Conservation (phyloP, 768 basidiomycete genomes). For the Megacollybia marginata region DNA sequence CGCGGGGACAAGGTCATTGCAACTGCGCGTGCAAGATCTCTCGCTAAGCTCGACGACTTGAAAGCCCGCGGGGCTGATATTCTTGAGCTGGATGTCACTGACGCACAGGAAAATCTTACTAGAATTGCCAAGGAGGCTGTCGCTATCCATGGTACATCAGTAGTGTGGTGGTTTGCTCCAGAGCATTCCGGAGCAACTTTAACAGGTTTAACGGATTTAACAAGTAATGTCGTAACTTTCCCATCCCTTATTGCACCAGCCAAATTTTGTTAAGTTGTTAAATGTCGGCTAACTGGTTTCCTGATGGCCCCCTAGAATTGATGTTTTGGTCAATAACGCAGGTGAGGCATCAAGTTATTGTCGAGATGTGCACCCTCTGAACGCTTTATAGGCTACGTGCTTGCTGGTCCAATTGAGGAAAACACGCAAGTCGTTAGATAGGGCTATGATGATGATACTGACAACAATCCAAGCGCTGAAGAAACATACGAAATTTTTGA, state of each 20-base stretch:
- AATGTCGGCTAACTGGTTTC: no score
- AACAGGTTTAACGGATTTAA: no score
- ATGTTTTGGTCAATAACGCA: constrained; percentile 19
- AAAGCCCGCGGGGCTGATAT: constrained; percentile 14
- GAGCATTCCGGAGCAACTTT: no score
- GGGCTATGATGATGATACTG: no score
- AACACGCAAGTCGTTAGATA: constrained; percentile 1
- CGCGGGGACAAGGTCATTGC: constrained; percentile 44
- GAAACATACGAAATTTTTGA: constrained; percentile 30
- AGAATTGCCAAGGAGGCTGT: constrained; percentile 13
- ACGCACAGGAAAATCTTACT: constrained; percentile 9
- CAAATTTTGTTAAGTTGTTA: no score
- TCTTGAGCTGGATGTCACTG: constrained; percentile 18
- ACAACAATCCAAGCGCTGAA: constrained; percentile 24
- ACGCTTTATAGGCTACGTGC: constrained; percentile 14
- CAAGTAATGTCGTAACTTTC: no score
- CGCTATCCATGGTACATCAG: constrained; percentile 15
- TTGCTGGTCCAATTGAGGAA: constrained; percentile 26
- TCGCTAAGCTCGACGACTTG: constrained; percentile 26
- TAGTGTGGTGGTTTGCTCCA: no score
- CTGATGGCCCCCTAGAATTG: no score
- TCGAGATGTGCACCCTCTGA: constrained; percentile 20
- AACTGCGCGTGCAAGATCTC: constrained; percentile 30
- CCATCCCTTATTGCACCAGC: no score
- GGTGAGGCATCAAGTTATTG: constrained; percentile 25